These are phyloP conservation scores for Rhizophagus sp. DNA, from an alignment of 192 early-diverging fungal genomes.

Conservation along the genomic window DNA sequence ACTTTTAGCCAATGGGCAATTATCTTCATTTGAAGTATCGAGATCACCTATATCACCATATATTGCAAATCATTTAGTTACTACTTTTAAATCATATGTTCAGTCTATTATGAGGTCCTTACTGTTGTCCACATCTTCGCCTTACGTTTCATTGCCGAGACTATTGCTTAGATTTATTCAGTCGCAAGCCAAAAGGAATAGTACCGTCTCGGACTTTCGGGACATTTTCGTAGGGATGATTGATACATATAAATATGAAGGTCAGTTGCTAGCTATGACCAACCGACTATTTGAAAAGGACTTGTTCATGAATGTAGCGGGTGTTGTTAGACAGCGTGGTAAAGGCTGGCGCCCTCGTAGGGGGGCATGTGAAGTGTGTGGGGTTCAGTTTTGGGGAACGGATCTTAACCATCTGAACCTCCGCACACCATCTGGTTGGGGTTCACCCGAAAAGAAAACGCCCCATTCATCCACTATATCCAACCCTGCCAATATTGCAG, in stretches of 20 bases:
- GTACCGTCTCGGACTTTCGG: slow-evolving; percentile 56
- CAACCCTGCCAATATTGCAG: slow-evolving; percentile 37
- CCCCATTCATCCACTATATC: slow-evolving; percentile 35
- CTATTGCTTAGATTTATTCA: slow-evolving; percentile 55
- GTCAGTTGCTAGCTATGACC: slow-evolving; percentile 61
- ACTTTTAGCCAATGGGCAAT: slow-evolving; percentile 26
- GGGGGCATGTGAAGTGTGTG: slow-evolving; percentile 56
- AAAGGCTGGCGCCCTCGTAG: slow-evolving; percentile 59
- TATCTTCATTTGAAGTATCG: slow-evolving; percentile 12
- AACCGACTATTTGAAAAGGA: slow-evolving; percentile 62
- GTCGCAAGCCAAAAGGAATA: slow-evolving; percentile 50
- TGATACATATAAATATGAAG: slow-evolving; percentile 66
- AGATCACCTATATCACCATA: slow-evolving; percentile 27
- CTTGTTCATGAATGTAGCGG: slow-evolving; percentile 51
- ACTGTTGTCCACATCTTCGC: slow-evolving; percentile 56
- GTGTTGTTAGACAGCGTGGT: slow-evolving; percentile 50
- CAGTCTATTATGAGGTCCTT: slow-evolving; percentile 60
- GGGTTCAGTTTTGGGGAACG: slow-evolving; percentile 49
- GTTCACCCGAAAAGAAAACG: slow-evolving; percentile 40
- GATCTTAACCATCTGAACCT: slow-evolving; percentile 43
- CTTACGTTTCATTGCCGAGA: slow-evolving; percentile 57
- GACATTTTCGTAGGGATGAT: slow-evolving; percentile 65
- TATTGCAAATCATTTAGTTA: slow-evolving; percentile 46
- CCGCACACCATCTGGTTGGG: slow-evolving; percentile 35
- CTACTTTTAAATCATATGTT: slow-evolving; percentile 57